phyloP scores from a whole-genome alignment of 441 rosid genomes.

The Lagerstroemia fauriei region DNA sequence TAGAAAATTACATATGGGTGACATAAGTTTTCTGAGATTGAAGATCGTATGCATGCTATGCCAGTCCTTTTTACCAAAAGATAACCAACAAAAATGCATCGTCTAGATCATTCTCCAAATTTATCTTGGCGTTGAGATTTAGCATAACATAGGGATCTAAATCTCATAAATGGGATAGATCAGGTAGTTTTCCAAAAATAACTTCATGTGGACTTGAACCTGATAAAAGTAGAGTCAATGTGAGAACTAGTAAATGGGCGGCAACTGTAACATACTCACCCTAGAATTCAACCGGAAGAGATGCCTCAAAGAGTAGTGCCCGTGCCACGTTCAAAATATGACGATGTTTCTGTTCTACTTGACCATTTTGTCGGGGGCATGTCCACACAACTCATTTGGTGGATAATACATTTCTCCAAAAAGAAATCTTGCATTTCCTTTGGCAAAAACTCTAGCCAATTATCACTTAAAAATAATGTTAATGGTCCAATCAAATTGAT shows the following conservation, averaged over 20 bases:
- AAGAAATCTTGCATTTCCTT: neutral
- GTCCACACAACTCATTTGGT: neutral
- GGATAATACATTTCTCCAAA: neutral
- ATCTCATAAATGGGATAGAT: neutral
- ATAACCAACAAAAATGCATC: neutral
- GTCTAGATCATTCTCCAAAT: neutral
- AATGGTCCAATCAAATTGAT: neutral
- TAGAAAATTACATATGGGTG: neutral
- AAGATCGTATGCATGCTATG: neutral
- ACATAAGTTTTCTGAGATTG: neutral
- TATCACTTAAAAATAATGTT: neutral
- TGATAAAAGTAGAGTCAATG: neutral
- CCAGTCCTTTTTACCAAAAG: neutral
- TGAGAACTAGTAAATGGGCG: neutral
- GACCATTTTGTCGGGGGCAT: neutral
- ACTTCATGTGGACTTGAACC: neutral
- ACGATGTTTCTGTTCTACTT: neutral
- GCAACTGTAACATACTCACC: neutral
- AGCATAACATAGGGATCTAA: neutral
- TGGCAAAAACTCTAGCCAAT: neutral
- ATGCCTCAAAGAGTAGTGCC: neutral
- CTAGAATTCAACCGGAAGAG: neutral
- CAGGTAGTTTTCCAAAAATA: neutral
- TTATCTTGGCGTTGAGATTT: neutral
- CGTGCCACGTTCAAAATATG: neutral